Base-by-base conservation (phyloP, 139 green algal species). In the Asterochloris sp. region DNA sequence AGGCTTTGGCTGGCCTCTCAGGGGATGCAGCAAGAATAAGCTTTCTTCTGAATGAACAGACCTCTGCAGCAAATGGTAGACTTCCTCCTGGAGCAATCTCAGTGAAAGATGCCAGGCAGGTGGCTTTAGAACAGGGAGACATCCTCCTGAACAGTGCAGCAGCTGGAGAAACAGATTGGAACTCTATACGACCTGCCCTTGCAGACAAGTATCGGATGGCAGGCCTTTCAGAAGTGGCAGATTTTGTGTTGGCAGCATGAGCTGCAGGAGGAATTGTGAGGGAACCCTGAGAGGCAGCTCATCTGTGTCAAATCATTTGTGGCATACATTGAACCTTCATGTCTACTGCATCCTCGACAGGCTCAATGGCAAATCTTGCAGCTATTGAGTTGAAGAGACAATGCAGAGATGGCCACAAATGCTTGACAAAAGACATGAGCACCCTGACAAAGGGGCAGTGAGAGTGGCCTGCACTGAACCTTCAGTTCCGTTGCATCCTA, bases 81-180 rank as follows among this genome's bases (percentile, higher is more conserved):
- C 78, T 82, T 61, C 79, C 79, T 11, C 82, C 80, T 17, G 82
- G 81, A 17, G 86, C 81, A 62, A 86, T 84, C 28, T 79, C 81
- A 76, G 73, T 68, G 11, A 89, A 87, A 60, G 81, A 78, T 27
- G 71, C 82, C 13, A 60, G 82, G 76, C 76, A 90, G 82, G 38
- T 80, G 29, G 63, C 79, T 38, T 66, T 90, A 27, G 84, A 91
- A 28, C 83, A 90, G 73, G 85, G 85, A 11, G 81, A 84, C 4
- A 69, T 78, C 64, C 38, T 89, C 12, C 67, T 92, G 66, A 90
- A 92, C 61, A 78, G 60, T 4, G 85, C 71, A n/a, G 83, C 86
- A 12, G 89, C 87, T 21, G 87, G 89, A 0, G 87, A 91, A 76
- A 26, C 28, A 12, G 67, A 69, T 61, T 90, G 87, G 89, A 88